These are phyloP conservation scores for Zygoascus ofunaensis DNA, from an alignment of 805 yeast genomes.

Conservation along the genomic window DNA sequence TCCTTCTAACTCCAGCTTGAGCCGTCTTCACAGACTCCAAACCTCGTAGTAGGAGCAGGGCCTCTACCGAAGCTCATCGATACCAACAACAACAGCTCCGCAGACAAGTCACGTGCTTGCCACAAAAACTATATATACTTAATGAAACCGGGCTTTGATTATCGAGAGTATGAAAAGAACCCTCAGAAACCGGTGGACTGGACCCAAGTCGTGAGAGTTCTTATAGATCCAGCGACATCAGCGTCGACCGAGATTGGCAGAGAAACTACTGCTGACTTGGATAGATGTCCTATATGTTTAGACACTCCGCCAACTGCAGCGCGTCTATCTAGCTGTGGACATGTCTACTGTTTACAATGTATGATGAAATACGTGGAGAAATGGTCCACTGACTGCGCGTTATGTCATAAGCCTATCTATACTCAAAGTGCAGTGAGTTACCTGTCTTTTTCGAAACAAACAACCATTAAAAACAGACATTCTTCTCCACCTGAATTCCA, in stretches of 20 bases:
- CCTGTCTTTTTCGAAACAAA: background rate
- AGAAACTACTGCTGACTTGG: slow-evolving; percentile 3
- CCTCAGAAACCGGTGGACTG: slow-evolving; percentile 4
- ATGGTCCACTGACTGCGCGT: slow-evolving; percentile 7
- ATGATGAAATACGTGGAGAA: slow-evolving; percentile 4
- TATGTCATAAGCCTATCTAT: slow-evolving; percentile 8
- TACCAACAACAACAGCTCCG: background rate
- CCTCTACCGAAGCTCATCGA: background rate
- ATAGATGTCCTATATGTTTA: slow-evolving; percentile 13
- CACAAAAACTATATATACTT: too few relatives aligned
- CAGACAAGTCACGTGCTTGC: too few relatives aligned
- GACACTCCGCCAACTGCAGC: slow-evolving; percentile 11
- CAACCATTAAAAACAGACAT: background rate
- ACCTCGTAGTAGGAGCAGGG: too few relatives aligned
- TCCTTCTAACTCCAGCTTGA: background rate
- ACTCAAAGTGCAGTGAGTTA: slow-evolving; percentile 5
- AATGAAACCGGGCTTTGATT: background rate
- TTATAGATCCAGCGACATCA: slow-evolving; percentile 7
- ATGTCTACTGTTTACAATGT: slow-evolving; percentile 11
- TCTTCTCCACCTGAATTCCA: background rate
- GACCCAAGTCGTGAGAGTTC: slow-evolving; percentile 6
- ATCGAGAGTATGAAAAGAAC: background rate
- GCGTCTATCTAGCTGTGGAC: slow-evolving; percentile 9
- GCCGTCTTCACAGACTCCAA: background rate
- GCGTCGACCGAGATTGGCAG: too few relatives aligned